Percentiles rank a stretch among this genome's conserved stretches.
These are phyloP conservation scores for Pascua guehoae DNA, from an alignment of 1,284 basidiomycete genomes.

Conservation along the genomic window DNA sequence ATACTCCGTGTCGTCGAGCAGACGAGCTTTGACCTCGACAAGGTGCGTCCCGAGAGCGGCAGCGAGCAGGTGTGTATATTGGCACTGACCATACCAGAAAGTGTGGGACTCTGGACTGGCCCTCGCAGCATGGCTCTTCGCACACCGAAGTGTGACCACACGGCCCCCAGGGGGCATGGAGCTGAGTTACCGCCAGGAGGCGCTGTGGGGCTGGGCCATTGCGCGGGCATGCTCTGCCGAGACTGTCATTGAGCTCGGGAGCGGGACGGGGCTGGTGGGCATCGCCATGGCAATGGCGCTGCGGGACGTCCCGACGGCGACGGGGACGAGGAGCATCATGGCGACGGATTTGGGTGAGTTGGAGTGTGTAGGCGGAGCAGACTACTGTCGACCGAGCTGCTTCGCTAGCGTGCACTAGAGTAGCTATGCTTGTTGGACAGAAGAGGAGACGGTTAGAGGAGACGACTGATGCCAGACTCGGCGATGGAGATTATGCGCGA, in stretches of 20 bases:
- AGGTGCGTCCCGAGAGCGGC: slow-evolving; percentile 55
- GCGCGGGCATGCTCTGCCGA: slow-evolving; percentile 10
- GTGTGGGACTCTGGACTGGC: slow-evolving; percentile 87
- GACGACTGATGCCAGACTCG: slow-evolving; percentile 55
- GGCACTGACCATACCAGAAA: slow-evolving; percentile 58
- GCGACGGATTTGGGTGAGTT: slow-evolving; percentile 70
- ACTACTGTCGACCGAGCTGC: no score
- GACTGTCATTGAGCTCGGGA: slow-evolving; percentile 54
- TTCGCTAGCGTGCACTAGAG: no score
- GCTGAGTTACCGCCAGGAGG: no score
- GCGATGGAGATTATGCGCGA: slow-evolving; percentile 72
- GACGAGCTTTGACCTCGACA: slow-evolving; percentile 82
- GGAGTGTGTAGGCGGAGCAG: background rate
- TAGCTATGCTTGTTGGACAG: no score
- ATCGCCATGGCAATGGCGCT: slow-evolving; percentile 64
- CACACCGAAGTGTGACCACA: no score
- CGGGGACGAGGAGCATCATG: slow-evolving; percentile 11
- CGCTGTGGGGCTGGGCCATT: no score
- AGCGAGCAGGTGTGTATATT: background rate
- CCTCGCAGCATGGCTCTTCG: slow-evolving; percentile 65
- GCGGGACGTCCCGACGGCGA: slow-evolving; percentile 15
- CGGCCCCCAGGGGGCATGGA: no score
- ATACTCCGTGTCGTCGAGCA: slow-evolving; percentile 64
- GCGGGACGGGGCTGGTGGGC: slow-evolving; percentile 76
- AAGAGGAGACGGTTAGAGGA: background rate